Conservation (phyloP, 805 yeast genomes). For the Kurtzmaniella cleridarum region DNA sequence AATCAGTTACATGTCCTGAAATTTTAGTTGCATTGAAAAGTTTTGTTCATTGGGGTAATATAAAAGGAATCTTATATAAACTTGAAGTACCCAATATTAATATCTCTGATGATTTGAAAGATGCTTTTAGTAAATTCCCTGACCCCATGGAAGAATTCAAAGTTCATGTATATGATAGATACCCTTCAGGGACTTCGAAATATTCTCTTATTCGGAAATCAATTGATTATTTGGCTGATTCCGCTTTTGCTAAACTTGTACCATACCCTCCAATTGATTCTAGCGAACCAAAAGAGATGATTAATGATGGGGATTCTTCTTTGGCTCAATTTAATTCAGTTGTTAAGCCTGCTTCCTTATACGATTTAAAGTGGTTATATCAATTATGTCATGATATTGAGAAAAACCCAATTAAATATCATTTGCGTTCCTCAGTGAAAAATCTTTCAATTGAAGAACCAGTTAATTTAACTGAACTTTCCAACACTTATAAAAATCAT, state of each 20-base stretch:
- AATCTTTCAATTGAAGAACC: conserved; percentile 24
- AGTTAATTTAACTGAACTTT: conserved; percentile 29
- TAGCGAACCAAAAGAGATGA: conserved; percentile 4
- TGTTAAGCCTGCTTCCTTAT: conserved; percentile 1
- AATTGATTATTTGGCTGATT: conserved; percentile 27
- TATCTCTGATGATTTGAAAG: conserved; percentile 22
- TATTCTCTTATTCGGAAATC: conserved; percentile 37
- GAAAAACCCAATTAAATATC: conserved; percentile 43
- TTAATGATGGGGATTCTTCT: neutral
- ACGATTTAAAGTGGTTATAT: conserved; percentile 29
- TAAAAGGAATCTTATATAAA: conserved; percentile 40
- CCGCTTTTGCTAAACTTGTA: conserved; percentile 33
- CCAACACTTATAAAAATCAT: conserved; percentile 13
- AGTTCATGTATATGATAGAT: conserved; percentile 36
- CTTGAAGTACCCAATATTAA: conserved; percentile 35
- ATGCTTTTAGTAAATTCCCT: conserved; percentile 36
- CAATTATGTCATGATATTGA: conserved; percentile 42
- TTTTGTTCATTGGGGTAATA: conserved; percentile 52
- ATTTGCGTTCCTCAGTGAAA: conserved; percentile 37
- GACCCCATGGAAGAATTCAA: conserved; percentile 35
- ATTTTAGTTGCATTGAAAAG: conserved; percentile 45
- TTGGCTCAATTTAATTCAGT: neutral
- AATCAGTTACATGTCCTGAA: conserved; percentile 32
- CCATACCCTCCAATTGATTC: conserved; percentile 23
- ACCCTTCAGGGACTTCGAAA: conserved; percentile 51